Conservation (phyloP, 2,329 filamentous ascomycete genomes). For the Pseudovirgaria hyperparasitica region DNA sequence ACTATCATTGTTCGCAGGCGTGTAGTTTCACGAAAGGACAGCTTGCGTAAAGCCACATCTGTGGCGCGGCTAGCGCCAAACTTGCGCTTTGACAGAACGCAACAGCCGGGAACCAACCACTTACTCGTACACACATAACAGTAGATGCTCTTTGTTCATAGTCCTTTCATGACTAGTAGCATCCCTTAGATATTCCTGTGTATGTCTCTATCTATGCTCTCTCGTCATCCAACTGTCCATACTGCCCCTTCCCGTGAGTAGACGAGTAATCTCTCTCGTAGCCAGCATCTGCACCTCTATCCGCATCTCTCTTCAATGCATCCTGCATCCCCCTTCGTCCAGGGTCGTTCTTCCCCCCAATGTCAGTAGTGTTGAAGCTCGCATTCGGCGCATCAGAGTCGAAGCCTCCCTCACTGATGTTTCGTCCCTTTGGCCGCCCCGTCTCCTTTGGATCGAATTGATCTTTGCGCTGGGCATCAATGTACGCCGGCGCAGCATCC, state of each 20-base stretch:
- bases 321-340: slow-evolving; percentile 33
- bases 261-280: no score
- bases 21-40: no score
- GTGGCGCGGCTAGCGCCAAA: no score
- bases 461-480: slow-evolving; percentile 17
- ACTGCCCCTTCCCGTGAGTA: no score
- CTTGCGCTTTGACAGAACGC: no score
- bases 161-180: not conserved
- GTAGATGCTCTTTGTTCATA: no score
- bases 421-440: slow-evolving; percentile 41
- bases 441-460: slow-evolving; percentile 23
- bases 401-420: slow-evolving; percentile 37
- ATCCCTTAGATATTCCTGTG: not conserved
- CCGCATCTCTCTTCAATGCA: slow-evolving; percentile 20
- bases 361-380: slow-evolving; percentile 35
- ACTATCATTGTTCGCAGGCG: no score
- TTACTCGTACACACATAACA: no score
- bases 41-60: no score
- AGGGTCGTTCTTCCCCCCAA: slow-evolving; percentile 44
- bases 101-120: no score
- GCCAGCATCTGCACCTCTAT: slow-evolving; percentile 15
- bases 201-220: not conserved
- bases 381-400: slow-evolving; percentile 32
- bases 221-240: not conserved
- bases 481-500: slow-evolving; percentile 25